Evolutionary conservation across 768 basidiomycete genomes (phyloP).

Genomic region (Podaxis carcinomalis): DNA sequence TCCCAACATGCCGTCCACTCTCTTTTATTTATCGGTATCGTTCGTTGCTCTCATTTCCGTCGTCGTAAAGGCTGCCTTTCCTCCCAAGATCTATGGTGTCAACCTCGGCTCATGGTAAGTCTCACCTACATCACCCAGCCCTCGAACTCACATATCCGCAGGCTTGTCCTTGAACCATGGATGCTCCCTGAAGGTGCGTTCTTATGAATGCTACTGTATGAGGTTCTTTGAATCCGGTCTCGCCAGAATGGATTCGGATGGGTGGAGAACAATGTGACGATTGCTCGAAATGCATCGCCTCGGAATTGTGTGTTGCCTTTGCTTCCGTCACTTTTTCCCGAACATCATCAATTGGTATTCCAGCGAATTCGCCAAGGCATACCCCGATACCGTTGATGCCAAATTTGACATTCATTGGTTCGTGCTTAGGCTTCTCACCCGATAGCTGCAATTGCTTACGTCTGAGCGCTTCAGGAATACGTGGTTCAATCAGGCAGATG

Average conservation of each 20-base stretch:
- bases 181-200: conserved; percentile 65
- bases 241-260: conserved; percentile 66
- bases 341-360: not conserved
- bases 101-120: conserved; percentile 64
- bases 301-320: conserved; percentile 55
- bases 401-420: conserved; percentile 66
- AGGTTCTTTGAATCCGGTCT: not conserved
- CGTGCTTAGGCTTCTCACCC: not conserved
- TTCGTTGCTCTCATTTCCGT: conserved; percentile 12
- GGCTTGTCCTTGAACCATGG: conserved; percentile 79
- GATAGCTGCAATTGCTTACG: not conserved
- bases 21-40: conserved; percentile 18
- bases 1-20: conserved; percentile 20
- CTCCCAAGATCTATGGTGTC: conserved; percentile 62
- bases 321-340: not conserved
- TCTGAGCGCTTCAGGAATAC: conserved; percentile 38
- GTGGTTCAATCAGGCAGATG: conserved; percentile 69
- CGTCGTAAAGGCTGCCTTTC: conserved; percentile 19
- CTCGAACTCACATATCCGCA: conserved; percentile 22
- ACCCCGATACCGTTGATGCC: conserved; percentile 52
- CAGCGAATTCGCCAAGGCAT: conserved; percentile 59
- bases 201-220: not conserved
- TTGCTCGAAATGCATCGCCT: conserved; percentile 59
- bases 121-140: not conserved
- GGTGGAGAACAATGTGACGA: conserved; percentile 59